A percentile compares a stretch with the other conserved stretches of the same genome.
Conservation (phyloP, 225 moss, liverwort and hornwort species). For the Climacium dendroides region DNA sequence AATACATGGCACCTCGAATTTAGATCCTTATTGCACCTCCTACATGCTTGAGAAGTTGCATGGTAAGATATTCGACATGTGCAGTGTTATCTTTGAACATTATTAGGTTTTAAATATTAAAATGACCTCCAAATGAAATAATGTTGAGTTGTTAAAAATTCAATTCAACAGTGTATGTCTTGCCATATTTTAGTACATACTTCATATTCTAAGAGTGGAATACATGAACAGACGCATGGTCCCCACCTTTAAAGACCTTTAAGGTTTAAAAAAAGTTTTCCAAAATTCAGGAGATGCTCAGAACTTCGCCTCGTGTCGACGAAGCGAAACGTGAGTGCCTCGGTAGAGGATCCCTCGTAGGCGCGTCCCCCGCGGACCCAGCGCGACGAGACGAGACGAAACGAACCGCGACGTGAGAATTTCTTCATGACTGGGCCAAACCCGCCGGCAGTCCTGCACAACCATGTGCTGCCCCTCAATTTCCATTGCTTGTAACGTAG, state of each 20-base stretch:
- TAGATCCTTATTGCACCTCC: not conserved
- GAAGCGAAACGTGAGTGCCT: not conserved
- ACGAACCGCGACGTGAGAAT: not conserved
- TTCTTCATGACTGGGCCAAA: not conserved
- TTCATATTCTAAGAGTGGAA: not conserved
- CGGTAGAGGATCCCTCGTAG: no score
- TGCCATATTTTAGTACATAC: not conserved
- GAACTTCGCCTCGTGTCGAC: not conserved
- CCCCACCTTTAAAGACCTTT: not conserved
- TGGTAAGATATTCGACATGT: not conserved
- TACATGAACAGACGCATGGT: fast-evolving
- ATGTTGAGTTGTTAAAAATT: no score
- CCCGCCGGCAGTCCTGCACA: not conserved
- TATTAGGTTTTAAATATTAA: no score
- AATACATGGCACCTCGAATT: no score
- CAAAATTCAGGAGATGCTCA: not conserved
- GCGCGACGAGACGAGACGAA: not conserved
- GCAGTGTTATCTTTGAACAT: fast-evolving
- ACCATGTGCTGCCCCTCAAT: not conserved
- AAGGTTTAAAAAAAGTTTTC: not conserved
- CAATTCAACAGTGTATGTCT: no score
- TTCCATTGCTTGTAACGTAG: not conserved
- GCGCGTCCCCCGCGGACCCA: not conserved
- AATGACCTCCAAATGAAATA: not conserved
- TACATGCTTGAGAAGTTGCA: not conserved